Percentiles rank a stretch among this genome's conserved stretches.
Evolutionary conservation across 148 eudicot species (phyloP).

Genomic region (Silene uniflora): DNA sequence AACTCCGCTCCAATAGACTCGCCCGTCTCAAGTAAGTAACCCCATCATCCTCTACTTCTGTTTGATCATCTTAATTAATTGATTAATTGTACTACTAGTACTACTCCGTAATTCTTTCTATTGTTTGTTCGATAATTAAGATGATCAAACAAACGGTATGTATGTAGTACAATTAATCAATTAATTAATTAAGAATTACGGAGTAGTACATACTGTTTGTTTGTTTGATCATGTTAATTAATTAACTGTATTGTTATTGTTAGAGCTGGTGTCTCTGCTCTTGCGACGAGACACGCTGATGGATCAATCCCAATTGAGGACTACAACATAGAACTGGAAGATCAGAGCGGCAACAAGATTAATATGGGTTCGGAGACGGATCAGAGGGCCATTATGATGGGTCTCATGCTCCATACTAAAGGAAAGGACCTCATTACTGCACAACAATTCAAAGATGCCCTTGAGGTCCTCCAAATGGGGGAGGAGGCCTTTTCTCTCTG

Average conservation of each 20-base stretch:
- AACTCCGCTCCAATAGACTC: conserved; percentile 55
- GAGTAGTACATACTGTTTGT: too few species aligned
- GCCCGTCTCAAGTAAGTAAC: conserved; percentile 57
- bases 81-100: too few species aligned
- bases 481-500: conserved; percentile 96
- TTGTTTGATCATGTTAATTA: background rate
- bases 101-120: too few species aligned
- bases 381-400: conserved; percentile 92
- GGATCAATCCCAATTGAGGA: conserved; percentile 83
- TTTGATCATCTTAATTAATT: background rate
- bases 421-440: conserved; percentile 56
- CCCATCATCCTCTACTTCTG: too few species aligned
- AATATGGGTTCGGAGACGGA: conserved; percentile 80
- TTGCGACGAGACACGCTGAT: conserved; percentile 76
- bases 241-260: background rate
- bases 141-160: too few species aligned
- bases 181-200: too few species aligned
- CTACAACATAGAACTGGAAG: conserved; percentile 80
- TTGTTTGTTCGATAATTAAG: too few species aligned
- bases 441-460: conserved; percentile 62
- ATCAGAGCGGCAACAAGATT: conserved; percentile 77
- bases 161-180: too few species aligned
- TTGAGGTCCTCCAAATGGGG: conserved; percentile 87
- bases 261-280: conserved; percentile 71
- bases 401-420: conserved; percentile 85